Conservation (phyloP, 176 grass and related monocot species). For the Themeda triandra region DNA sequence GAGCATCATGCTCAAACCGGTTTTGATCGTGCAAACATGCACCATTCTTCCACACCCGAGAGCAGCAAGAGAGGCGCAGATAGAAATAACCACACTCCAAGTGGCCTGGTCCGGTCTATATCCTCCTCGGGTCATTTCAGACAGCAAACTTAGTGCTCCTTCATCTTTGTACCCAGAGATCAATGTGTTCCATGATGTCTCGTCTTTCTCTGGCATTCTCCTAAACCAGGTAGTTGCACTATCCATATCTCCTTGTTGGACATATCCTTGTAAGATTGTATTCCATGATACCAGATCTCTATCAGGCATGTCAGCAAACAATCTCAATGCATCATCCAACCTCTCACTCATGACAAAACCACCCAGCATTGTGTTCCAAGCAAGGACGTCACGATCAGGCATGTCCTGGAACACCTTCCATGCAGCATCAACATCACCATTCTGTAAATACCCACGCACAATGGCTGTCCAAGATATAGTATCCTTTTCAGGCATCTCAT, state of each 20-base stretch:
- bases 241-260: constrained; percentile 57
- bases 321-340: constrained; percentile 59
- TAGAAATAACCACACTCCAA: constrained; percentile 52
- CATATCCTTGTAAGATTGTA: constrained; percentile 67
- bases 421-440: constrained; percentile 37
- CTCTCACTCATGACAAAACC: constrained; percentile 52
- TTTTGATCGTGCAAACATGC: constrained; percentile 49
- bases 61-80: constrained; percentile 63
- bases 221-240: constrained; percentile 57
- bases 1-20: constrained; percentile 64
- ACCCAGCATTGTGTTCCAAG: constrained; percentile 81
- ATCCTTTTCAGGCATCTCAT: constrained; percentile 57
- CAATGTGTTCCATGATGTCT: constrained; percentile 74
- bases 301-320: constrained; percentile 59
- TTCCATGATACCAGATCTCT: constrained; percentile 75
- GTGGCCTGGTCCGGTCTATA: constrained; percentile 63
- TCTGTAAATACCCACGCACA: constrained; percentile 61
- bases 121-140: constrained; percentile 58
- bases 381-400: constrained; percentile 53
- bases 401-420: constrained; percentile 60
- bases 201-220: constrained; percentile 50
- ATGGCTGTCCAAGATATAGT: constrained; percentile 65
- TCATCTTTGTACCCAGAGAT: constrained; percentile 61
- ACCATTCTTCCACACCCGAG: constrained; percentile 65
- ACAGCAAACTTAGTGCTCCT: constrained; percentile 47